phyloP scores from a whole-genome alignment of 345 rosid genomes.

The Erodium maritimum region DNA sequence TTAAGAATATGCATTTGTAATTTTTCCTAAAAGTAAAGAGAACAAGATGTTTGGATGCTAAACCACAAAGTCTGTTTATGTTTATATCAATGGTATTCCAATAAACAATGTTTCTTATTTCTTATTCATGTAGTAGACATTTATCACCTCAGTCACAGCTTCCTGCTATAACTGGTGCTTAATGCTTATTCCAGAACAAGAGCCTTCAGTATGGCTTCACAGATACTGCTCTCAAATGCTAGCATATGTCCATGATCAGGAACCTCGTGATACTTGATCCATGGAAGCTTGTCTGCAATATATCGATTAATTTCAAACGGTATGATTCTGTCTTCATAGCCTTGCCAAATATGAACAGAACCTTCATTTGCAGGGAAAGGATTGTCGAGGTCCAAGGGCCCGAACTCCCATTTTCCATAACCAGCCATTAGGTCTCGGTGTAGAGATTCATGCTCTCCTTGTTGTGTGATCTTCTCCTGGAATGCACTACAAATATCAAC shows the following conservation, averaged over 20 bases:
- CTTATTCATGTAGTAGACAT: no score
- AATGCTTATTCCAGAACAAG: no score
- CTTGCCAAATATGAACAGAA: slow-evolving; percentile 72
- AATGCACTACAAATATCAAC: slow-evolving; percentile 4
- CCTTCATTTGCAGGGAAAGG: slow-evolving; percentile 50
- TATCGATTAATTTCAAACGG: neutral
- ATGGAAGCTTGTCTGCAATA: neutral
- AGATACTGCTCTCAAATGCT: no score
- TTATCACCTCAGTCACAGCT: no score
- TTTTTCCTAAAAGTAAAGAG: no score
- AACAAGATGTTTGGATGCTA: no score
- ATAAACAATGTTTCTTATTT: no score
- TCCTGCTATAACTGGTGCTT: no score
- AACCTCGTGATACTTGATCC: slow-evolving; percentile 1
- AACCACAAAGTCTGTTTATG: no score
- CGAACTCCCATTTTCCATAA: slow-evolving; percentile 71
- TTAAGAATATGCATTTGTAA: no score
- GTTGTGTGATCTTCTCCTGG: slow-evolving; percentile 47
- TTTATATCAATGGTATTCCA: no score
- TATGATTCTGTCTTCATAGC: slow-evolving; percentile 40
- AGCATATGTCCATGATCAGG: neutral
- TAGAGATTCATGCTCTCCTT: slow-evolving; percentile 58
- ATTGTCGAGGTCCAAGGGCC: slow-evolving; percentile 45
- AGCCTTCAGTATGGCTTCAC: no score
- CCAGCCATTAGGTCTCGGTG: slow-evolving; percentile 48